Base-by-base conservation (phyloP, 352 stramenopile species). In the Phytophthora pisi region DNA sequence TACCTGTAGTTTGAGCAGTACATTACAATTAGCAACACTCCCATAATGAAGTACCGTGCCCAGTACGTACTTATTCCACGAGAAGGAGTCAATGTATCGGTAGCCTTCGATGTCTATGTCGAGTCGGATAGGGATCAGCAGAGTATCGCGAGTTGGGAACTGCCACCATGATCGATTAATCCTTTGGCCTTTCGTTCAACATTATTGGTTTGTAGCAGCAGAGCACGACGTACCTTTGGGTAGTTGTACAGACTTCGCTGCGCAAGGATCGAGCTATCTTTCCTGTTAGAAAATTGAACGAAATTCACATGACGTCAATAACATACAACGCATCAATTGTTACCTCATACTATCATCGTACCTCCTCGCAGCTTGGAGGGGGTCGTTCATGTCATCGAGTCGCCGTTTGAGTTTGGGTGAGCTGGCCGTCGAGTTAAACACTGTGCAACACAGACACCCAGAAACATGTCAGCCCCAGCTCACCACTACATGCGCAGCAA, bases 71-170 rank as follows among this genome's bases (percentile, higher is more conserved):
- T 91, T 50, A 57, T 92, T 94, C 84, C 84, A 92, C 30, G 76
- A 84, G 52, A 94, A 90, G 23, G 84, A 92, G 54, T 94, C 86
- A 47, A 94, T 91, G 76, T 90, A 94, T 42, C 86, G 82, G 57
- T 90, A 90, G 11, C 86, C 86, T 59, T 94, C 86, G 28, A 92
- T 71, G 42, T 94, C 86, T 23, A 94, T 75, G 43, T 94, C 86
- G 16, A 94, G 74, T 28, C 84, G 74, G 42, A 94, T 91, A 5
- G 86, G 86, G 45, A 94, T 75, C 46, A 94, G 60, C 46, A 84
- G 40, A 18, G 76, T 85, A 2, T 84, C 77, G 4, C 62, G 66
- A 10, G 83, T 70, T 15, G 82, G 82, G 31, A 84, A 82, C 83
- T 90, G 34, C 9, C 43, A 45, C 28, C 9, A 36, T 16, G 36